Evolutionary conservation across 2,329 filamentous ascomycete genomes (phyloP).

Genomic region (Paraphaeosphaeria minitans): DNA sequence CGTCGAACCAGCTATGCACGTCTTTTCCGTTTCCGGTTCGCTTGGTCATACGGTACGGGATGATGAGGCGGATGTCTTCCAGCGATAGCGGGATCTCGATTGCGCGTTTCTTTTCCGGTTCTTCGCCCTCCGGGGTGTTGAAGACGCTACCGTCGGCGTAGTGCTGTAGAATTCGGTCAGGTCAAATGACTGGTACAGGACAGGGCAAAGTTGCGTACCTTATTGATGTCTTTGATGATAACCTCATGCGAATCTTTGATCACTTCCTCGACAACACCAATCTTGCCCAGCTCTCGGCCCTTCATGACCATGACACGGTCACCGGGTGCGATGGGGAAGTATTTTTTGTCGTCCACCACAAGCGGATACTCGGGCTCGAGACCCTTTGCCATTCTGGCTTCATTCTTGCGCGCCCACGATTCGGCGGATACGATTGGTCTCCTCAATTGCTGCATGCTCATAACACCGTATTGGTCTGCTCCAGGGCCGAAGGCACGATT

Average conservation of each 20-base stretch:
- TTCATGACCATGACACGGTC: constrained; percentile 84
- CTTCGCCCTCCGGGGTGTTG: constrained; percentile 30
- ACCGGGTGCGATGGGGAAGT: constrained; percentile 53
- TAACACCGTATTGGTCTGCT: constrained; percentile 64
- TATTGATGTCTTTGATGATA: constrained; percentile 48
- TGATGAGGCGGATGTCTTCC: constrained; percentile 78
- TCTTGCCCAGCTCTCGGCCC: constrained; percentile 81
- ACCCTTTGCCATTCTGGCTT: constrained; percentile 26
- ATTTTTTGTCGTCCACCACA: constrained; percentile 36
- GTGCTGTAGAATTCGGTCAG: constrained; percentile 36
- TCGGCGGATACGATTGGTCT: constrained; percentile 48
- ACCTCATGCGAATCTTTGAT: constrained; percentile 42
- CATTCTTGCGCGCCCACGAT: constrained; percentile 33
- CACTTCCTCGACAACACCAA: constrained; percentile 71
- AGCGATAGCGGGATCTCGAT: constrained; percentile 67
- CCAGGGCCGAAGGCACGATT: constrained; percentile 70
- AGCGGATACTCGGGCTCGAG: constrained; percentile 31
- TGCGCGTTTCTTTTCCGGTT: constrained; percentile 51
- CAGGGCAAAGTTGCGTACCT: constrained; percentile 30
- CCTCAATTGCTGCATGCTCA: constrained; percentile 43
- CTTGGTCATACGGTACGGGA: constrained; percentile 61
- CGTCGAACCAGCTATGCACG: constrained; percentile 63
- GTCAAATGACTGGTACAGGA: background rate
- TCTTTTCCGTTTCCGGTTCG: constrained; percentile 61
- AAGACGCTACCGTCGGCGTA: constrained; percentile 51